Evolutionary conservation across 805 yeast species (phyloP).

Genomic region (Lachancea quebecensis): DNA sequence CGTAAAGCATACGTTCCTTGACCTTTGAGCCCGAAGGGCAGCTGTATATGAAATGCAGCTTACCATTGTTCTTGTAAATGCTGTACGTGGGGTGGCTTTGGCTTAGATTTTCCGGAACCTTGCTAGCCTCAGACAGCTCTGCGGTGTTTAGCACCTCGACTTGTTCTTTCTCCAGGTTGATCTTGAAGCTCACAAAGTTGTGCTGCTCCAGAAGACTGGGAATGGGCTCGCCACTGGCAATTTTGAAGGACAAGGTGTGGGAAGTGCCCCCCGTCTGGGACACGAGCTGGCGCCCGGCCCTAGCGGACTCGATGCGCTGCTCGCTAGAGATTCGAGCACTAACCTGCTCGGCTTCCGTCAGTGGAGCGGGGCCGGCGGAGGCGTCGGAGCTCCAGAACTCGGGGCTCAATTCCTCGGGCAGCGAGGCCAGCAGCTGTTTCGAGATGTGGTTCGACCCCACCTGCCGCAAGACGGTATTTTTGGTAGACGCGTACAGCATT

Average conservation of each 20-base stretch:
- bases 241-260: constrained; percentile 21
- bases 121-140: constrained; percentile 22
- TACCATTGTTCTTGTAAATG: constrained; percentile 39
- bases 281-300: constrained; percentile 21
- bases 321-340: constrained; percentile 24
- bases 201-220: constrained; percentile 31
- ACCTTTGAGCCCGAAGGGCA: constrained; percentile 90
- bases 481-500: constrained; percentile 92
- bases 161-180: constrained; percentile 45
- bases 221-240: constrained; percentile 15
- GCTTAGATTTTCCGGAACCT: constrained; percentile 32
- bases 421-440: constrained; percentile 31
- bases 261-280: constrained; percentile 27
- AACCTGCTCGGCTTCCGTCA: constrained; percentile 26
- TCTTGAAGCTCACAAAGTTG: constrained; percentile 42
- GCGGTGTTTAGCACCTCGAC: constrained; percentile 34
- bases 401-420: constrained; percentile 26
- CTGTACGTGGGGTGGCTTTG: constrained; percentile 51
- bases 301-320: constrained; percentile 20
- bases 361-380: background rate
- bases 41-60: constrained; percentile 61
- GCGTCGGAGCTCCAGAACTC: constrained; percentile 10
- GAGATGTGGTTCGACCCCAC: constrained; percentile 49
- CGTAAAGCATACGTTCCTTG: constrained; percentile 87
- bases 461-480: constrained; percentile 65